Percentiles rank a stretch among this genome's conserved stretches.
Evolutionary conservation across 2,329 filamentous ascomycete species (phyloP).

Genomic region (Colletotrichum orbiculare): DNA sequence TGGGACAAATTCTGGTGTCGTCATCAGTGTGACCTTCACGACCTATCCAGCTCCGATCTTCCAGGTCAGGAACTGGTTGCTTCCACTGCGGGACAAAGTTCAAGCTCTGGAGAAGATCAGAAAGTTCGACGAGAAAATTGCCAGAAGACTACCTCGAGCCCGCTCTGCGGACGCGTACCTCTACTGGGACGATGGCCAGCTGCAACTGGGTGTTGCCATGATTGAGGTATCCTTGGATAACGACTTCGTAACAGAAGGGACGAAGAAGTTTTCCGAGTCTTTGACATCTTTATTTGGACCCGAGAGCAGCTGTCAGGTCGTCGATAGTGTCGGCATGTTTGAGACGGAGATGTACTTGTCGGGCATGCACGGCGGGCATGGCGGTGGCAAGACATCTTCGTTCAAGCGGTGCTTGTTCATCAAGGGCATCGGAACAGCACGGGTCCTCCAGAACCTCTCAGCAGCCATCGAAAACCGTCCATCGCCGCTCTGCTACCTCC

Average conservation of each 20-base stretch:
- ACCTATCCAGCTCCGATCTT: constrained; percentile 55
- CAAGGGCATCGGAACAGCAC: constrained; percentile 53
- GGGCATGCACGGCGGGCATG: constrained; percentile 68
- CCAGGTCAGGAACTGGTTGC: constrained; percentile 51
- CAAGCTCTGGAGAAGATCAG: constrained; percentile 50
- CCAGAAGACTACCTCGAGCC: constrained; percentile 51
- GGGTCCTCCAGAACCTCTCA: constrained; percentile 52
- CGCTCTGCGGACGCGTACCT: constrained; percentile 67
- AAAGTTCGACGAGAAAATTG: constrained; percentile 52
- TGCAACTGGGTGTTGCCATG: constrained; percentile 64
- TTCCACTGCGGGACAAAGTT: constrained; percentile 45
- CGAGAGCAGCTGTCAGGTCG: constrained; percentile 44
- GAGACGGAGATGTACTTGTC: constrained; percentile 71
- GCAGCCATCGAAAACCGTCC: constrained; percentile 60
- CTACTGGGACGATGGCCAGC: constrained; percentile 56
- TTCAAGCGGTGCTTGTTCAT: constrained; percentile 75
- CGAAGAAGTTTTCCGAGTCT: too few species aligned
- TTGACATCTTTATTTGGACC: constrained; percentile 45
- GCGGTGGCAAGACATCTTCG: constrained; percentile 67
- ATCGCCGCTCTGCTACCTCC: constrained; percentile 67
- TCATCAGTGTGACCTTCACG: constrained; percentile 64
- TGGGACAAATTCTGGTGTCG: constrained; percentile 69
- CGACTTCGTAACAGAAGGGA: too few species aligned
- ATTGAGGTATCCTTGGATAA: constrained; percentile 51
- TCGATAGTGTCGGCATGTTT: constrained; percentile 64